A percentile compares a stretch with the other conserved stretches of the same genome.
phyloP scores from a whole-genome alignment of 2,329 filamentous ascomycete species.

The Bisporella sp. region DNA sequence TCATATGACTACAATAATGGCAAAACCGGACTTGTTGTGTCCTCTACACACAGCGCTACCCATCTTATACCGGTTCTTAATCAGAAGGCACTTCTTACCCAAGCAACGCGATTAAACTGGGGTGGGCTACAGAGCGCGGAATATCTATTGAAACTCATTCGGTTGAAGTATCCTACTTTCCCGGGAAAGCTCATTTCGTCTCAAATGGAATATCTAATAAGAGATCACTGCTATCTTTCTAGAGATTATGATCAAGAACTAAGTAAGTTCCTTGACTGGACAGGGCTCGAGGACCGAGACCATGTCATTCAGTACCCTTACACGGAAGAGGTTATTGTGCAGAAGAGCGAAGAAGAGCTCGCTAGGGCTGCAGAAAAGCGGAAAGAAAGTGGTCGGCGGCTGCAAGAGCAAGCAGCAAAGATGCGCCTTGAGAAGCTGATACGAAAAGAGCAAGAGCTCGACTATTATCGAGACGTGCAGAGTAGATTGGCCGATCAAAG shows the following conservation, averaged over 20 bases:
- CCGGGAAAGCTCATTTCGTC: slow-evolving; percentile 77
- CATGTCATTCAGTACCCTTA: slow-evolving; percentile 88
- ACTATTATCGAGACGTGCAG: slow-evolving; percentile 86
- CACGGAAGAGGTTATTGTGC: slow-evolving; percentile 80
- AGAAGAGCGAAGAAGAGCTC: slow-evolving; percentile 93
- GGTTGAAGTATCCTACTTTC: slow-evolving; percentile 86
- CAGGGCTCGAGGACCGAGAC: slow-evolving; percentile 82
- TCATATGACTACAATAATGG: slow-evolving; percentile 86
- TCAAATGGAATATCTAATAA: slow-evolving; percentile 82
- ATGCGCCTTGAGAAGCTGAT: slow-evolving; percentile 94
- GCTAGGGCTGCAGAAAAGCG: slow-evolving; percentile 86
- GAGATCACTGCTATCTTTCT: slow-evolving; percentile 85
- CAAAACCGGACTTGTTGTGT: slow-evolving; percentile 79
- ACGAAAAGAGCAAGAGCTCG: slow-evolving; percentile 89
- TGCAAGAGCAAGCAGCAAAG: slow-evolving; percentile 95
- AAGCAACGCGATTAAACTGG: slow-evolving; percentile 90
- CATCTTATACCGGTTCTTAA: slow-evolving; percentile 92
- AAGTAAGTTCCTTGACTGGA: slow-evolving; percentile 77
- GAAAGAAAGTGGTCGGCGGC: slow-evolving; percentile 82
- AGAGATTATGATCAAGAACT: slow-evolving; percentile 77
- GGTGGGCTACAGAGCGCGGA: slow-evolving; percentile 85
- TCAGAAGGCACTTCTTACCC: slow-evolving; percentile 73
- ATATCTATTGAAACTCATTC: slow-evolving; percentile 83
- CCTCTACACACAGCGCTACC: slow-evolving; percentile 87
- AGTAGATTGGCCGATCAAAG: slow-evolving; percentile 63